phyloP scores from a whole-genome alignment of 164 flowering plant genomes.

The Tinospora cordifolia region DNA sequence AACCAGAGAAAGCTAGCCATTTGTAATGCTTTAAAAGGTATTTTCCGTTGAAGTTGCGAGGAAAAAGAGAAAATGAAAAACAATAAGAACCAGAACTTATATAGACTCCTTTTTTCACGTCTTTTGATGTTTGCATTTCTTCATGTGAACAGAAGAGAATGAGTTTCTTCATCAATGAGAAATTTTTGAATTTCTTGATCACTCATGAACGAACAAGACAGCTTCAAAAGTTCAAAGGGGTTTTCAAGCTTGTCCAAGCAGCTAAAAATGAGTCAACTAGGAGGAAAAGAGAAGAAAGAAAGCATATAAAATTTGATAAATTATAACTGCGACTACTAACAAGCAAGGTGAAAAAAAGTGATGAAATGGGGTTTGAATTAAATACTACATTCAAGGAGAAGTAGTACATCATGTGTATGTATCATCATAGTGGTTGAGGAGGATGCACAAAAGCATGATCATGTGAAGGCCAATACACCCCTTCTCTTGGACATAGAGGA shows the following conservation, averaged over 20 bases:
- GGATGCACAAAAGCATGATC: slow-evolving; percentile 26
- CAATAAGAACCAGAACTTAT: neutral
- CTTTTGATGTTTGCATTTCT: neutral
- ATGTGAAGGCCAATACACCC: slow-evolving; percentile 62
- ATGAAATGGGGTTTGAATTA: slow-evolving; percentile 6
- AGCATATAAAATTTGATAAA: neutral
- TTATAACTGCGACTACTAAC: neutral
- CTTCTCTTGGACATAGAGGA: slow-evolving; percentile 57
- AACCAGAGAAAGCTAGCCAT: neutral
- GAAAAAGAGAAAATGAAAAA: neutral
- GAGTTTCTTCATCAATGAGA: neutral
- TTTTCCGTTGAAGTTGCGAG: neutral
- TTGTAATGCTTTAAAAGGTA: neutral
- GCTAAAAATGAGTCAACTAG: neutral
- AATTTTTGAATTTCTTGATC: neutral
- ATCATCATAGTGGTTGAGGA: slow-evolving; percentile 5
- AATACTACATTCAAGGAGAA: slow-evolving; percentile 3
- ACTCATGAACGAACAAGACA: no score
- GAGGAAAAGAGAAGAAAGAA: neutral
- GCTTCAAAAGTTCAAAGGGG: neutral
- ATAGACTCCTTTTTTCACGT: neutral
- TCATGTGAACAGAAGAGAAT: neutral
- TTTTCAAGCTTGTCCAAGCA: neutral
- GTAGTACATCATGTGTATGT: slow-evolving; percentile 6
- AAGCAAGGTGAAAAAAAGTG: neutral